Evolutionary conservation across 805 yeast genomes (phyloP).

Genomic region (Zygosaccharomyces kombuchaensis): DNA sequence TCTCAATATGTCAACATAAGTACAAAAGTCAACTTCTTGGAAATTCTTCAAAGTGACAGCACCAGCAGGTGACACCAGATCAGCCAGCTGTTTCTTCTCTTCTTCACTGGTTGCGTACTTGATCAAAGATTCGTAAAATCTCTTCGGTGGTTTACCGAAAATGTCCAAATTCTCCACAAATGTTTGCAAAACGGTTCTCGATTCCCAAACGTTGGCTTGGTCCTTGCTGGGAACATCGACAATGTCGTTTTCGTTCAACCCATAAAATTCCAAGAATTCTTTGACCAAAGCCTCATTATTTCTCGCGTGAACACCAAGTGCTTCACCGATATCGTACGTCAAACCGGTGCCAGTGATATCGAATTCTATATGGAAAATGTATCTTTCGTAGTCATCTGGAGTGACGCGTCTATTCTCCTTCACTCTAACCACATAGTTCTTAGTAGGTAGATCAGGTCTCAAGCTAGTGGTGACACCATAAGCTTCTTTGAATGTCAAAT

Average conservation of each 20-base stretch:
- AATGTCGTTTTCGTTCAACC: conserved; percentile 61
- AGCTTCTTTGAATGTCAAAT: conserved; percentile 78
- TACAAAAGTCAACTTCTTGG: conserved; percentile 77
- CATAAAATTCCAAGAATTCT: conserved; percentile 66
- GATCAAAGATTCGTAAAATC: conserved; percentile 82
- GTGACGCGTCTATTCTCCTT: conserved; percentile 90
- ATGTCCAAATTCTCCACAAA: conserved; percentile 78
- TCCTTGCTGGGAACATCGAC: conserved; percentile 71
- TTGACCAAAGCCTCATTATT: conserved; percentile 63
- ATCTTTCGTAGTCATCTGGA: conserved; percentile 83
- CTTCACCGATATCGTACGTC: conserved; percentile 92
- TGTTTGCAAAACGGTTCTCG: conserved; percentile 78
- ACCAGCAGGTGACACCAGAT: conserved; percentile 71
- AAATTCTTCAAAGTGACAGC: conserved; percentile 78
- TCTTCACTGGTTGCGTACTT: conserved; percentile 63
- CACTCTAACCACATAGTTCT: conserved; percentile 82
- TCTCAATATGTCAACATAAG: conserved; percentile 76
- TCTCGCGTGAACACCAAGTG: conserved; percentile 91
- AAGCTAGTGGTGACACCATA: conserved; percentile 52
- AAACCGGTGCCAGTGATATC: conserved; percentile 88
- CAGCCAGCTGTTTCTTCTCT: conserved; percentile 58
- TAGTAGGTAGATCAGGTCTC: conserved; percentile 86
- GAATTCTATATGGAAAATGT: conserved; percentile 94
- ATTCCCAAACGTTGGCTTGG: conserved; percentile 51
- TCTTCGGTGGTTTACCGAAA: conserved; percentile 93